These are phyloP conservation scores for Coemansia sp. DNA, from an alignment of 192 early-diverging fungal genomes.

Conservation along the genomic window DNA sequence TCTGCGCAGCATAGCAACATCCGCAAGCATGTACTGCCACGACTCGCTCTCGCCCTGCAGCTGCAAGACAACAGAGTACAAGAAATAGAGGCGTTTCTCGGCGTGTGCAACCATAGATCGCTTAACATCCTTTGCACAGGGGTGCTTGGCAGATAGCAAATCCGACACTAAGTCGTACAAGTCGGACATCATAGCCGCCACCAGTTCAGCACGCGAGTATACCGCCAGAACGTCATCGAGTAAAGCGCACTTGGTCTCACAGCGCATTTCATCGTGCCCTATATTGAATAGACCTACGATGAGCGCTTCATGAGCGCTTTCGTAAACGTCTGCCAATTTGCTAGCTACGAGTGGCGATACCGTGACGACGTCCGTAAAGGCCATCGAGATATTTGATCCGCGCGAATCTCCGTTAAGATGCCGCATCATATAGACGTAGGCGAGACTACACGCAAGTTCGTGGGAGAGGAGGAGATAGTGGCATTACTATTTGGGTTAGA, in stretches of 20 bases:
- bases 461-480: background rate
- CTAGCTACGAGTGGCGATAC: constrained; percentile 27
- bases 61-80: constrained; percentile 39
- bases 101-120: constrained; percentile 11
- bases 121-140: background rate
- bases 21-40: constrained; percentile 47
- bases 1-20: constrained; percentile 32
- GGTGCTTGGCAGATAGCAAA: background rate
- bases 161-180: constrained; percentile 22
- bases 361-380: constrained; percentile 16
- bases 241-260: constrained; percentile 19
- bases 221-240: constrained; percentile 33
- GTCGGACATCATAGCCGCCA: constrained; percentile 43
- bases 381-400: constrained; percentile 10
- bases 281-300: constrained; percentile 24
- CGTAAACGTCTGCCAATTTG: constrained; percentile 30
- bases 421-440: constrained; percentile 52
- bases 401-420: constrained; percentile 42
- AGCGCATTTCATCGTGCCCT: constrained; percentile 16
- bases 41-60: constrained; percentile 24
- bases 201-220: constrained; percentile 13
- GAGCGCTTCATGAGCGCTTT: constrained; percentile 35
- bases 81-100: constrained; percentile 33
- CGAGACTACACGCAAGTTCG: constrained; percentile 13
- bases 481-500: background rate